These are phyloP conservation scores for Sicyos edulis DNA, from an alignment of 306 rosid species.

Conservation along the genomic window DNA sequence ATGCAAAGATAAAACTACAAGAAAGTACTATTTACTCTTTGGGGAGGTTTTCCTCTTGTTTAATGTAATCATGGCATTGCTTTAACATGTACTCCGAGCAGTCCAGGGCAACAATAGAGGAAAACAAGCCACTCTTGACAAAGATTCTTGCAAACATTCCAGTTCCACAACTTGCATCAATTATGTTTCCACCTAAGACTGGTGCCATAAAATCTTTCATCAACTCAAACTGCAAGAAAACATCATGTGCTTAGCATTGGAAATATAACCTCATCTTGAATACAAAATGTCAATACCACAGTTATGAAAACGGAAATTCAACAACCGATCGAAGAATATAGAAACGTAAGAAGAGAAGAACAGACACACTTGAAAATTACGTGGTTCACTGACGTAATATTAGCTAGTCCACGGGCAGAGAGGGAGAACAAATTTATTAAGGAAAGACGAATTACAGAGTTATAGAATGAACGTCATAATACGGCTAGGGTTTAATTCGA, in stretches of 20 bases:
- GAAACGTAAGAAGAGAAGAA: too few relatives aligned
- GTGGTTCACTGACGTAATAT: too few relatives aligned
- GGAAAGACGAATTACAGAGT: too few relatives aligned
- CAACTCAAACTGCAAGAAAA: conserved; percentile 77
- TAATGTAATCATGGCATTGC: conserved; percentile 68
- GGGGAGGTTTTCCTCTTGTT: conserved; percentile 75
- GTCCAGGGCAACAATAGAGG: conserved; percentile 74
- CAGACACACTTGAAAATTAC: too few relatives aligned
- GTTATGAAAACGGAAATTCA: too few relatives aligned
- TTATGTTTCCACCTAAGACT: conserved; percentile 67
- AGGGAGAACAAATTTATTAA: too few relatives aligned
- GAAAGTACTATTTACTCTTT: conserved; percentile 43
- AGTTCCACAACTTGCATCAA: conserved; percentile 93
- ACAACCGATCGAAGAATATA: too few relatives aligned
- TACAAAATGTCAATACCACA: not conserved
- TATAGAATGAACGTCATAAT: too few relatives aligned
- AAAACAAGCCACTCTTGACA: conserved; percentile 79
- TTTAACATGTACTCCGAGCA: conserved; percentile 89
- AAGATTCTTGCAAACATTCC: conserved; percentile 85
- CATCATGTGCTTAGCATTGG: conserved; percentile 9
- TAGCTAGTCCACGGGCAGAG: too few relatives aligned
- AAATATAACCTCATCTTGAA: not conserved
- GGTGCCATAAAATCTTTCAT: conserved; percentile 61
- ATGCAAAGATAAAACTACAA: not conserved
- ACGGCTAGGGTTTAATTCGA: too few relatives aligned